A percentile compares a stretch with the other conserved stretches of the same genome.
These are phyloP conservation scores for Hysterangium stoloniferum DNA, from an alignment of 768 basidiomycete species.

Conservation along the genomic window DNA sequence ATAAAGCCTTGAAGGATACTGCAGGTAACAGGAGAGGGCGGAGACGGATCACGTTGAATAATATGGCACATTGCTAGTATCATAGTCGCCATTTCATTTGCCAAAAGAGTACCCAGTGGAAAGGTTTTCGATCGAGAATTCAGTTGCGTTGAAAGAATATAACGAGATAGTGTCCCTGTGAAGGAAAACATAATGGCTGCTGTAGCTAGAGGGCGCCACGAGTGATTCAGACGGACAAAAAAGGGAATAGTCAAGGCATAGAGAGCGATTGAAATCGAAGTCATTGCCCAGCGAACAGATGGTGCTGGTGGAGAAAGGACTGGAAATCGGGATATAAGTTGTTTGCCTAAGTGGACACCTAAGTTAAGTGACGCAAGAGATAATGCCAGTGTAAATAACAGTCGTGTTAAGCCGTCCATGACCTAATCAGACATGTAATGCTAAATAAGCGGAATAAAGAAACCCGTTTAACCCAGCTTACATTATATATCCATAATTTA, in stretches of 20 bases:
- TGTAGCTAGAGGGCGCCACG: conserved; percentile 71
- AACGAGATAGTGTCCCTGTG: conserved; percentile 83
- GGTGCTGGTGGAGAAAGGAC: conserved; percentile 34
- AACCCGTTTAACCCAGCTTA: conserved; percentile 37
- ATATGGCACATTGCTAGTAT: conserved; percentile 68
- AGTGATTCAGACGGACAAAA: conserved; percentile 64
- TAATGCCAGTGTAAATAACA: conserved; percentile 69
- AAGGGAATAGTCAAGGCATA: conserved; percentile 73
- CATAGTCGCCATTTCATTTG: conserved; percentile 76
- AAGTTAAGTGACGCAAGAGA: conserved; percentile 71
- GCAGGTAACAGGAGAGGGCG: conserved; percentile 45
- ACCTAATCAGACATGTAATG: conserved; percentile 42
- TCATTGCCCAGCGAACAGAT: conserved; percentile 41
- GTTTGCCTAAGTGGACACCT: conserved; percentile 55
- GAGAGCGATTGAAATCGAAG: conserved; percentile 48
- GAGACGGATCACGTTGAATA: conserved; percentile 44
- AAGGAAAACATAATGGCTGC: conserved; percentile 86
- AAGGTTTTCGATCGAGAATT: conserved; percentile 58
- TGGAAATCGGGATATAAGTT: conserved; percentile 35
- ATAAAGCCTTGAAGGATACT: conserved; percentile 69
- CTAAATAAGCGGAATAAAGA: conserved; percentile 1
- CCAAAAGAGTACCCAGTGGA: conserved; percentile 72
- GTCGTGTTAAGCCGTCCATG: conserved; percentile 78
- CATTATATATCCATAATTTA: conserved; percentile 64
- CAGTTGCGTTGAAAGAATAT: conserved; percentile 61